Evolutionary conservation across 2,329 filamentous ascomycete species (phyloP), one percentile per base, ranked within the genome.

Genomic region (Fusarium miscanthi): DNA sequence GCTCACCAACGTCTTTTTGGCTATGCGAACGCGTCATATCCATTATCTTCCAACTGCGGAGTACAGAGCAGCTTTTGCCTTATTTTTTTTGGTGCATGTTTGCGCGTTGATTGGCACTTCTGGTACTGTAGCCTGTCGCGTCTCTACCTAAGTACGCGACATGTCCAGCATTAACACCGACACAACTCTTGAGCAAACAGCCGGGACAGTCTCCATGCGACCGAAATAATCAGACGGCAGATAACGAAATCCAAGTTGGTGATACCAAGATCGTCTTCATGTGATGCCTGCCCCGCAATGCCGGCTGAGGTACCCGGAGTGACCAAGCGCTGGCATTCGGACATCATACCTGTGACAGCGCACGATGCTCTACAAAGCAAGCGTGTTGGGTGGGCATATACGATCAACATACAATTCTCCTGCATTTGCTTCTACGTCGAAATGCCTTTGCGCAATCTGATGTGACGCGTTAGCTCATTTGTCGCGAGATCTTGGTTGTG

Each of bases 31-130:
- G 48, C 9, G 17, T 12, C 9, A 12, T 12, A 37, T 37, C 9
- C 11, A 52, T 27, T 21, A 2, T 2, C 1, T 11, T 16, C 14
- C 4, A 27, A 37, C 13, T 1, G 2, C 10, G 6, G 27, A 9
- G 10, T n/a, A n/a, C 21, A 12, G 4, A 8, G 45, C 21, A n/a
- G 21, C 45, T 6, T 12, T 30, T 31, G 3, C 21, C 10, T 48
- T 17, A 10, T 31, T 48, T 25, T 25, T 25, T 30, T 48, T 3
- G 21, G 14, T 14, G n/a, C 21, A n/a, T 31, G 45, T 17, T 52
- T 21, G 48, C 48, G 17, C 13, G 23, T 37, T 16, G 6, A 25
- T 35, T 4, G n/a, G 31, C n/a, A 21, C 31, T n/a, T 4, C 23
- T 25, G 13, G 17, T 10, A 2, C 23, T 11, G 48, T 16, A 21